Evolutionary conservation across 306 rosid genomes (phyloP).

Genomic region (Carpinus fangiana): DNA sequence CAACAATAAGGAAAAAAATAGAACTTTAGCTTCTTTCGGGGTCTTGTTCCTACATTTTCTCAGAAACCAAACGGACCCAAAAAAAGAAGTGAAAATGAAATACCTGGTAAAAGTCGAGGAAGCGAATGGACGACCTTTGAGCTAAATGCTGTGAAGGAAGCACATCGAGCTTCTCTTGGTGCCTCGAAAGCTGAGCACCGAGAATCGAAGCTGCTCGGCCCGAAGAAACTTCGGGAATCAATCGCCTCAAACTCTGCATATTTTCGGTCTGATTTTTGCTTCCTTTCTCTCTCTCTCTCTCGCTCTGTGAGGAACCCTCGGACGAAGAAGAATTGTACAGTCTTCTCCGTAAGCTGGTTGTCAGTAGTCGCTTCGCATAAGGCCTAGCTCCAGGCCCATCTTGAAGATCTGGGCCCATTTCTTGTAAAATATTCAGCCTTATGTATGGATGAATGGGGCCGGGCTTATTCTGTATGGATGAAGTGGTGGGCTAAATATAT

Average conservation of each 20-base stretch:
- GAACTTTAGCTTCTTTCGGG: not conserved
- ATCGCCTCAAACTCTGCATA: conserved; percentile 56
- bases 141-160: conserved; percentile 55
- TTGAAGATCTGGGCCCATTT: not conserved
- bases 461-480: too few species aligned
- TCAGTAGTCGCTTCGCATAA: not conserved
- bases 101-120: conserved; percentile 79
- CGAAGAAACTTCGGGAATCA: conserved; percentile 28
- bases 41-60: conserved; percentile 10
- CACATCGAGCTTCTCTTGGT: conserved; percentile 28
- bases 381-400: not conserved
- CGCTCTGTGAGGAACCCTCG: not conserved
- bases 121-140: conserved; percentile 71
- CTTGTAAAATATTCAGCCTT: not conserved
- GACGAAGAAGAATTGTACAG: not conserved
- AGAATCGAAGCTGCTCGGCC: conserved; percentile 36
- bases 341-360: not conserved
- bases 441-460: too few species aligned
- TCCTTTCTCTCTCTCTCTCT: too few species aligned
- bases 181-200: conserved; percentile 28
- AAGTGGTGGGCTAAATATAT: too few species aligned
- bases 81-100: not conserved
- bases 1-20: not conserved
- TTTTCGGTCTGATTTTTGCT: conserved; percentile 12
- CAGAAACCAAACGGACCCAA: not conserved